Evolutionary conservation across 257 asterid genomes (phyloP), one percentile per base, ranked within the genome.

Genomic region (Coffea eugenioides): DNA sequence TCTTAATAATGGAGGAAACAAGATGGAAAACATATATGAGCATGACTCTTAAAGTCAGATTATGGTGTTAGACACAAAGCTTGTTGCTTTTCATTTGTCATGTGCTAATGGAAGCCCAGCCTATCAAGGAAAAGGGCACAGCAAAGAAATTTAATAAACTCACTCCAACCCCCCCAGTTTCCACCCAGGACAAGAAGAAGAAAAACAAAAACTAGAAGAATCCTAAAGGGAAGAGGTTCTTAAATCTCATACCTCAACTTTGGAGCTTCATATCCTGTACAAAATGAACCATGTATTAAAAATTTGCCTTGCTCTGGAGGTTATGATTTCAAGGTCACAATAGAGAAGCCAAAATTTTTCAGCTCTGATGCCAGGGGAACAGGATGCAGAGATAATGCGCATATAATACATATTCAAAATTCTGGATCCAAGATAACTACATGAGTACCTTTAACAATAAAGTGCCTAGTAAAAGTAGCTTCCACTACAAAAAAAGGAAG

Each of bases 251-350:
- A 90, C 95, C 95, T 90, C 78, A 92, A 84, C 5, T 86, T 81
- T 10, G 91, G 93, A 84, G 95, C 88, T 73, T 90, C 95, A 85
- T 85, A 92, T 57, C 97, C 97, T 92, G 90, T 84, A 87, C 6
- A 76, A 0, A 67, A 54, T 13, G 25, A 66, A 76, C 66, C 27
- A 76, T 70, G 15, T 51, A 20, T 3, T 54, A 34, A n/a, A 59
- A 20, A 8, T 69, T 79, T 41, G 4, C 39, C 5, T 52, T 51
- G 46, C 43, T 4, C 41, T n/a, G 34, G 4, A 25, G 27, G 65
- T 31, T 14, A 64, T 16, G 12, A 61, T 52, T 65, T 45, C 61
- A 76, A 27, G 8, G 34, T 9, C 12, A 11, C n/a, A 45, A 4
- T 74, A 74, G 5, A 34, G 18, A 54, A 31, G 31, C 46, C 39